These are phyloP conservation scores for Amyloporia xantha DNA, from an alignment of 768 basidiomycete species.

Conservation along the genomic window DNA sequence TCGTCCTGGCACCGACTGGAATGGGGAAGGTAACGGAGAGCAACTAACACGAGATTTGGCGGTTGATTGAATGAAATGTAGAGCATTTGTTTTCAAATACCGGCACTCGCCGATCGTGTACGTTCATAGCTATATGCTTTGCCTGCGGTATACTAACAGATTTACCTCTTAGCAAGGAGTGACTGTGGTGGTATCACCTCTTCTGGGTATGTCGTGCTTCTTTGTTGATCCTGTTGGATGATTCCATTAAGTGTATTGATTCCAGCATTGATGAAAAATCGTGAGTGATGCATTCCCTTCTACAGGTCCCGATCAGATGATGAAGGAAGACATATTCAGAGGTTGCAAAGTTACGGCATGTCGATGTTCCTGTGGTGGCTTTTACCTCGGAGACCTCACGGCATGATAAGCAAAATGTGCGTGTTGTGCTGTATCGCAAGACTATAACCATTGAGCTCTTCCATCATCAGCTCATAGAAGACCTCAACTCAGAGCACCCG, in stretches of 20 bases:
- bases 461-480: slow-evolving; percentile 49
- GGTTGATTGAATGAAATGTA: too few relatives aligned
- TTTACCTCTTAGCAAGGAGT: slow-evolving; percentile 47
- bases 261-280: slow-evolving; percentile 77
- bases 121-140: slow-evolving; percentile 8
- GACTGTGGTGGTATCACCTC: slow-evolving; percentile 71
- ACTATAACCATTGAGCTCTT: not conserved
- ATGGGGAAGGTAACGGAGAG: slow-evolving; percentile 89
- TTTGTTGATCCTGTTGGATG: not conserved
- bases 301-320: not conserved
- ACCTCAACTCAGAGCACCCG: slow-evolving; percentile 55
- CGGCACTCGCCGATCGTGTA: slow-evolving; percentile 62
- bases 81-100: slow-evolving; percentile 85
- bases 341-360: slow-evolving; percentile 49
- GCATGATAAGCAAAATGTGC: slow-evolving; percentile 50
- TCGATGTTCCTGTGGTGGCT: slow-evolving; percentile 51
- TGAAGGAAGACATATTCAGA: slow-evolving; percentile 33
- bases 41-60: too few relatives aligned
- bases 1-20: slow-evolving; percentile 80
- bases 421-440: not conserved
- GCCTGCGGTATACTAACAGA: not conserved
- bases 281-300: slow-evolving; percentile 32
- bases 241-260: not conserved
- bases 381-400: slow-evolving; percentile 59
- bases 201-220: slow-evolving; percentile 46